Base-by-base conservation (phyloP, 1,139 yeast species). In the Debaryomyces psychrophilus region DNA sequence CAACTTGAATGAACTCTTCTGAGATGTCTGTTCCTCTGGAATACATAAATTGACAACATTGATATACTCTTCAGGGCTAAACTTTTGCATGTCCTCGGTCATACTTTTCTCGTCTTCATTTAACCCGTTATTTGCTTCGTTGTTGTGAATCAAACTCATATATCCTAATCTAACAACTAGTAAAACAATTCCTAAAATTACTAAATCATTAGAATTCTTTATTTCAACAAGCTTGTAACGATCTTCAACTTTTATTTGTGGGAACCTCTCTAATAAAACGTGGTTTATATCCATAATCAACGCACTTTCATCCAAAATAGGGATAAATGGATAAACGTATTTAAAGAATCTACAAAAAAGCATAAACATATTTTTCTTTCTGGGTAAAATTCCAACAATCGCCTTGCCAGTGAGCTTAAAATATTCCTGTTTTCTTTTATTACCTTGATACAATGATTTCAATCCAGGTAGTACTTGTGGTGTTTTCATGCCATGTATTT, bases 241-340 rank as follows among this genome's bases (percentile, higher is more conserved):
- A 2, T 55, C 64, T 11, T 52, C 50, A 7, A 11, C 33, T 15
- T 51, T 57, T 20, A 59, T 55, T 4, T 49, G 49, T 1, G 72
- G 69, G 42, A 65, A 68, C n/a, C 46, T 46, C n/a, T 60, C 66
- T 5, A 54, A 51, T 35, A 72, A 61, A 2, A 72, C 47, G 14
- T 54, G 51, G 35, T 56, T 54, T 27, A 71, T 50, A 39, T 71
- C 78, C 28, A 51, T 45, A 25, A 61, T 46, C 20, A 69, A 54
- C 2, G 62, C 47, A 12, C 55, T 49, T 50, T 73, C 76, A 48
- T 69, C 69, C 2, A 74, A 41, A 11, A 73, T 60, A 2, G 76
- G 73, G 9, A 72, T 58, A 44, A 74, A 71, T 2, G 77, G 77
- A 41, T 62, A 61, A 12, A 71, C 76, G 57, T 66, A 73, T 48